phyloP scores from a whole-genome alignment of 805 yeast species.

The Lipomyces chichibuensis region DNA sequence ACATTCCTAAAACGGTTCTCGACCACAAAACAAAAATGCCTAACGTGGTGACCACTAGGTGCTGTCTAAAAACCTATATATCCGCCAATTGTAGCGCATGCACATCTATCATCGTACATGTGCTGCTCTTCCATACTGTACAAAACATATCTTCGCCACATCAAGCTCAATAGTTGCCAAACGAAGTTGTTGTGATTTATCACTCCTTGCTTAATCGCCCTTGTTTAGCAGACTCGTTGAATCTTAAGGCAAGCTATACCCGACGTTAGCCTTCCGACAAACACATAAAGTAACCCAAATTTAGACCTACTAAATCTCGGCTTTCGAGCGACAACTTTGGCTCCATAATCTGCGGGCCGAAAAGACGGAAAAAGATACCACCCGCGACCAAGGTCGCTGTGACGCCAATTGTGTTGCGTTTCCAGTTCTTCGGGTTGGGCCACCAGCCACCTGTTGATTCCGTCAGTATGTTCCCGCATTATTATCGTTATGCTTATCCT shows the following conservation, averaged over 20 bases:
- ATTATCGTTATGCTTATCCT: background rate
- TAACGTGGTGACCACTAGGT: background rate
- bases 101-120: background rate
- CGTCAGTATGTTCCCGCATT: constrained; percentile 47
- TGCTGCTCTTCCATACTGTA: background rate
- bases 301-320: constrained; percentile 13
- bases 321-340: constrained; percentile 1
- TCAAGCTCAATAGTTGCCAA: background rate
- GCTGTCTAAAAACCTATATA: background rate
- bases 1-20: background rate
- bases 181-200: background rate
- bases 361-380: constrained; percentile 10
- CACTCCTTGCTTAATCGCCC: constrained; percentile 13
- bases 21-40: background rate
- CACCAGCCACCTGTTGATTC: constrained; percentile 58
- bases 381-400: constrained; percentile 41
- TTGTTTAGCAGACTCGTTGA: constrained; percentile 20
- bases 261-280: too few species aligned
- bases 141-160: background rate
- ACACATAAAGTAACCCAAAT: background rate
- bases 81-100: background rate
- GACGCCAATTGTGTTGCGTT: constrained; percentile 50
- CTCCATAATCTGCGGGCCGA: constrained; percentile 24
- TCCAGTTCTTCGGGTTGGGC: constrained; percentile 57
- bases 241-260: constrained; percentile 14